Conservation (phyloP, 305 asterid species). For the Solanum hybrid region DNA sequence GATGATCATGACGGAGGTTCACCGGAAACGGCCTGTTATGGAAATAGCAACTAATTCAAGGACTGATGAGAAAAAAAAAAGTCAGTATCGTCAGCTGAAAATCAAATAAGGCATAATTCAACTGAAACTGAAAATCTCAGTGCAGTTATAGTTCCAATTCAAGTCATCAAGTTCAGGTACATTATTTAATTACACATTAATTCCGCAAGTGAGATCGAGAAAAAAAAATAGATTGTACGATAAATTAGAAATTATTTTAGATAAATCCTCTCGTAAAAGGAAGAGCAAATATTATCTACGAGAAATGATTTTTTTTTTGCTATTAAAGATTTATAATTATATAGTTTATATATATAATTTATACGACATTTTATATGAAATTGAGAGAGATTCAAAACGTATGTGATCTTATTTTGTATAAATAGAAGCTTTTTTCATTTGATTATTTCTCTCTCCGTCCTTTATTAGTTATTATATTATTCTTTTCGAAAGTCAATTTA, state of each 20-base stretch:
- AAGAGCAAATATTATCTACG: background rate
- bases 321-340: too few species aligned
- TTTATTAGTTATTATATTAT: too few species aligned
- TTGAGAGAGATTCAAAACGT: background rate
- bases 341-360: too few species aligned
- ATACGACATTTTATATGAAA: background rate
- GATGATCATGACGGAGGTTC: background rate
- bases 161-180: background rate
- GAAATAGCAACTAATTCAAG: background rate
- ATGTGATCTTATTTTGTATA: background rate
- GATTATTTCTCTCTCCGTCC: too few species aligned
- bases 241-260: too few species aligned
- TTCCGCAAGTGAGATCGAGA: background rate
- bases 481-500: rapidly evolving
- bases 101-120: background rate
- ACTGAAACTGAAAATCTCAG: background rate
- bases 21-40: background rate
- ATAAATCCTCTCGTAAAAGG: background rate
- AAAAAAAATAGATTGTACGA: too few species aligned
- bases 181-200: background rate
- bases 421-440: too few species aligned
- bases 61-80: background rate
- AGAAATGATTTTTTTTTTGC: background rate
- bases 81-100: background rate
- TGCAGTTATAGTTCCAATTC: background rate